A percentile compares a stretch with the other conserved stretches of the same genome.
These are phyloP conservation scores for Pyricularia pennisetigena DNA, from an alignment of 2,329 filamentous ascomycete species.

Conservation along the genomic window DNA sequence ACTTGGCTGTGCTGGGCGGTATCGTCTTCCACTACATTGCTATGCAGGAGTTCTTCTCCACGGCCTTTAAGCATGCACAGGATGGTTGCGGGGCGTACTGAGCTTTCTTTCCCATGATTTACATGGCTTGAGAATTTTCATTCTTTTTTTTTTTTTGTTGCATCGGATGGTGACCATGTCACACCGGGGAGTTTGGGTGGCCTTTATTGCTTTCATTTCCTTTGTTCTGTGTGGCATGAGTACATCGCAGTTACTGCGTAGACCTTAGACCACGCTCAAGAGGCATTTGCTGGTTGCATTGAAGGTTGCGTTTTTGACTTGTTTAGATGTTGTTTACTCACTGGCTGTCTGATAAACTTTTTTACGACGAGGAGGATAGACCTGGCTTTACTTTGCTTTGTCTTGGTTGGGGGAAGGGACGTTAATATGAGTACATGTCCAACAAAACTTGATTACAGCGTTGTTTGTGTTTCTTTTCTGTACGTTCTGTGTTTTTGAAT, in stretches of 20 bases:
- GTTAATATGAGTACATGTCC: not conserved
- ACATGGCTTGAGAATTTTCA: not conserved
- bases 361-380: not conserved
- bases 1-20: conserved; percentile 84
- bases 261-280: not conserved
- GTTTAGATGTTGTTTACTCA: not conserved
- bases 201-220: not conserved
- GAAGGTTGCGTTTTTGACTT: not conserved
- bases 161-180: not conserved
- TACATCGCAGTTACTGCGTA: not conserved
- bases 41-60: conserved; percentile 89
- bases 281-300: not conserved
- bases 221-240: not conserved
- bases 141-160: not conserved
- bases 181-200: not conserved
- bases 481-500: not conserved
- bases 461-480: not conserved
- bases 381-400: not conserved
- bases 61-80: conserved; percentile 60
- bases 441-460: not conserved
- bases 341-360: not conserved
- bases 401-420: not conserved
- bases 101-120: conserved; percentile 8
- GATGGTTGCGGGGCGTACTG: conserved; percentile 46
- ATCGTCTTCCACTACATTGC: conserved; percentile 96